Conservation (phyloP, 2,329 filamentous ascomycete genomes). For the Trichophyton benhamiae region DNA sequence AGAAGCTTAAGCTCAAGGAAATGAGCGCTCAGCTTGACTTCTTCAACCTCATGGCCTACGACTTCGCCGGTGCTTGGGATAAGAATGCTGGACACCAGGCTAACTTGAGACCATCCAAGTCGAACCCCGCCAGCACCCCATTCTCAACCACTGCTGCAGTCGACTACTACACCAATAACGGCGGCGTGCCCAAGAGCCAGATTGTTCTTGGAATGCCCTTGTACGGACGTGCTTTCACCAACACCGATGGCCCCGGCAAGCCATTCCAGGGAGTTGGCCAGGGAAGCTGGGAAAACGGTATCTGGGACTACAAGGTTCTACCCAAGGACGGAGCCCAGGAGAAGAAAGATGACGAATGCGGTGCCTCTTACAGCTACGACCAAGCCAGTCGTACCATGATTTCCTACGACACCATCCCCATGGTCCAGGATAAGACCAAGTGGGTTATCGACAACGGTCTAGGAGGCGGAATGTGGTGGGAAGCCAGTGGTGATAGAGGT, state of each 20-base stretch:
- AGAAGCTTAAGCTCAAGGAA: constrained; percentile 30
- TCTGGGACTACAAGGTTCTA: constrained; percentile 81
- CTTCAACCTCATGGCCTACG: constrained; percentile 64
- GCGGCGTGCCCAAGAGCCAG: constrained; percentile 52
- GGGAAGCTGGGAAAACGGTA: constrained; percentile 72
- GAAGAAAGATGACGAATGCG: constrained; percentile 41
- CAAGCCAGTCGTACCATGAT: constrained; percentile 52
- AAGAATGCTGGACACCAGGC: constrained; percentile 61
- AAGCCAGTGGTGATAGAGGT: constrained; percentile 65
- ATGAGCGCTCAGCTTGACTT: constrained; percentile 41
- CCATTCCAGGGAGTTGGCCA: constrained; percentile 62
- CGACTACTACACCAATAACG: constrained; percentile 52
- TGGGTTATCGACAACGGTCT: constrained; percentile 56
- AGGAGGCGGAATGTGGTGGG: constrained; percentile 96
- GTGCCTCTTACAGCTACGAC: constrained; percentile 70
- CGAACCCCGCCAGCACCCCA: constrained; percentile 56
- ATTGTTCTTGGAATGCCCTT: constrained; percentile 88
- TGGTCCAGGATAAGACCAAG: constrained; percentile 56
- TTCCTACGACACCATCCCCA: constrained; percentile 52
- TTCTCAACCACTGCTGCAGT: constrained; percentile 64
- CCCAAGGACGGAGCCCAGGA: constrained; percentile 57
- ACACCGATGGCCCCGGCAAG: constrained; percentile 62
- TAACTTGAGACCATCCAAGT: constrained; percentile 54
- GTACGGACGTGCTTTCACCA: constrained; percentile 78
- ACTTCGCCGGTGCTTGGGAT: constrained; percentile 78